Base-by-base conservation (phyloP, 2,329 filamentous ascomycete genomes). In the Penicillium sp. region DNA sequence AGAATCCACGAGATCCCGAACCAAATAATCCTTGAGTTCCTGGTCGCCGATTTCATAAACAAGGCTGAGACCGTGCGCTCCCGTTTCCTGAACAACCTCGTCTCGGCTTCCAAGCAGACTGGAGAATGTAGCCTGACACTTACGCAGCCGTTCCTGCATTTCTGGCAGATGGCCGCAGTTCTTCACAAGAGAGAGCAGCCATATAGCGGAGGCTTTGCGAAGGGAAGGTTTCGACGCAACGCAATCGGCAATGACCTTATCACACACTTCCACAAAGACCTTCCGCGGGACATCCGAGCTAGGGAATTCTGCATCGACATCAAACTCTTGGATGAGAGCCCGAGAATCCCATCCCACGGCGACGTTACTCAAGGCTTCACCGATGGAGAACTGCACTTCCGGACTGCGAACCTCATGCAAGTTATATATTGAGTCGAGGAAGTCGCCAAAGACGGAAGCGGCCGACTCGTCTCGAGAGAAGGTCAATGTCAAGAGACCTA, bases 21-120 rank as follows among this genome's bases (percentile, higher is more conserved):
- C 90, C 23, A 99, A 80, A 41, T 91, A 86, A 51, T 90, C 86
- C 68, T 90, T 93, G 17, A 97, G 80, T 1, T 82, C 82, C 23
- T 87, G 82, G 63, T 96, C 90, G 1, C 94, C 94, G 68, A 91
- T 91, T 65, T 97, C 92, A 68, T 97, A 99, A 2, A 97, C 91
- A 41, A 97, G 74, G n/a, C 90, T 87, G 24, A 99, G 80, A 0
- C 94, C 94, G 51, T 93, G 82, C 0, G 93, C 96, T 3, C 94
- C 92, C 4, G 91, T 95, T 72, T 99, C 94, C 71, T 99, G 94
- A 0, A 97, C 91, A 7, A 97, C 83, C 67, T 97, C 92, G 64
- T 99, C 94, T 17, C 92, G 84, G 51, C 95, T 91, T 13, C 87
- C 88, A 10, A 99, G 80, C 24, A 97, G 86, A 21, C 87, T 81